phyloP scores from a whole-genome alignment of 805 yeast genomes.

The Kazachstania viticola region DNA sequence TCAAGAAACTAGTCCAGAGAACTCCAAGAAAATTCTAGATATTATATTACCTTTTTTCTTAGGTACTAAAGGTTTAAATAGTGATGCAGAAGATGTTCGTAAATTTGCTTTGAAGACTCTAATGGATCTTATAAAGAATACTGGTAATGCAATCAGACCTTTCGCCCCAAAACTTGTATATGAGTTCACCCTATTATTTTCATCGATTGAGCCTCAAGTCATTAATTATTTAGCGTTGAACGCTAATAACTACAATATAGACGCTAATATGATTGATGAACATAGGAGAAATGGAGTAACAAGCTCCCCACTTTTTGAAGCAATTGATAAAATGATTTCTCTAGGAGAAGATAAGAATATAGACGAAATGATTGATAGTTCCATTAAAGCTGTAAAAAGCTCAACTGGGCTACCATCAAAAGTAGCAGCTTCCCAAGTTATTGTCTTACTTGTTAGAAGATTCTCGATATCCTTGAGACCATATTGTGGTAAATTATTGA shows the following conservation, averaged over 20 bases:
- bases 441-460: conserved; percentile 52
- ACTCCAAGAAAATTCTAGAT: conserved; percentile 37
- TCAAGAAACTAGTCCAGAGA: conserved; percentile 29
- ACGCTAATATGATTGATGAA: conserved; percentile 62
- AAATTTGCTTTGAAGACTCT: conserved; percentile 65
- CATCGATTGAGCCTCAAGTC: conserved; percentile 85
- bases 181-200: conserved; percentile 60
- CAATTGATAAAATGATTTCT: conserved; percentile 61
- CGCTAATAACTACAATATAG: conserved; percentile 77
- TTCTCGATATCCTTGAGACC: conserved; percentile 36
- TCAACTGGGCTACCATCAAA: conserved; percentile 89
- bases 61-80: conserved; percentile 67
- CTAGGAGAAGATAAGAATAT: conserved; percentile 37
- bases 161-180: conserved; percentile 59
- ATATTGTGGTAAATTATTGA: conserved; percentile 53
- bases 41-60: conserved; percentile 66
- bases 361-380: conserved; percentile 33
- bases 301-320: conserved; percentile 79
- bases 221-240: conserved; percentile 76
- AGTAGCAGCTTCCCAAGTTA: conserved; percentile 66
- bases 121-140: conserved; percentile 54
- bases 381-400: conserved; percentile 46
- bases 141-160: conserved; percentile 49
- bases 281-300: conserved; percentile 63
- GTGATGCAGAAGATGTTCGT: conserved; percentile 79